These are phyloP conservation scores for Claviceps citrina DNA, from an alignment of 2,329 filamentous ascomycete genomes.

Conservation along the genomic window DNA sequence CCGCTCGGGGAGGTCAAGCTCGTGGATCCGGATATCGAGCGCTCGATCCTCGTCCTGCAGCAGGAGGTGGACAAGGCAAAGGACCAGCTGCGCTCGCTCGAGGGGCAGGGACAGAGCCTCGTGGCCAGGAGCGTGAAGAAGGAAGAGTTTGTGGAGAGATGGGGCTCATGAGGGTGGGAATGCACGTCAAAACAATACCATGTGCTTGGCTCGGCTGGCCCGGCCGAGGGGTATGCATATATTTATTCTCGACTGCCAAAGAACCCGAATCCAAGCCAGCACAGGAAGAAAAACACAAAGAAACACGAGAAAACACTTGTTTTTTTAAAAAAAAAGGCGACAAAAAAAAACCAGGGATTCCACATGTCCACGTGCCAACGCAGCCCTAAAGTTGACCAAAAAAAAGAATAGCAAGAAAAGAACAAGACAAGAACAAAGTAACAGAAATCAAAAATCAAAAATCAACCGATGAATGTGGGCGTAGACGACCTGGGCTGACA, in stretches of 20 bases:
- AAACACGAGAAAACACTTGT: no score
- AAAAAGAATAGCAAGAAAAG: no score
- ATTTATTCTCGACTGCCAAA: no score
- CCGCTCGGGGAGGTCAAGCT: constrained; percentile 32
- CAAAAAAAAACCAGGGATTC: not conserved
- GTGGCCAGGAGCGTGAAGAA: constrained; percentile 29
- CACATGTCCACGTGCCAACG: no score
- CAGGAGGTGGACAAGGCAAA: constrained; percentile 29
- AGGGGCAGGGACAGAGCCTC: constrained; percentile 20
- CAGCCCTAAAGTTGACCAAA: no score
- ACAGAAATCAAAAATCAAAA: no score
- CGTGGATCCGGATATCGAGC: constrained; percentile 37
- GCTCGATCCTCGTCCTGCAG: constrained; percentile 29
- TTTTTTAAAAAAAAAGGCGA: not conserved
- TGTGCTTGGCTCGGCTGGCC: not conserved
- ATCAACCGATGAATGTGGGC: no score
- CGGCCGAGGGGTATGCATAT: not conserved
- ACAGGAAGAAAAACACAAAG: not conserved
- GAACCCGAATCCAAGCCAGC: not conserved
- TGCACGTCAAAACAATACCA: not conserved
- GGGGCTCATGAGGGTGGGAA: constrained; percentile 9
- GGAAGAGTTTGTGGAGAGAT: constrained; percentile 29
- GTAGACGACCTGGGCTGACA: no score
- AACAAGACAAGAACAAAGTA: no score
- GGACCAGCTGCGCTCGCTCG: constrained; percentile 23